These are phyloP conservation scores for Spatholobus suberectus DNA, from an alignment of 306 rosid species.

Conservation along the genomic window DNA sequence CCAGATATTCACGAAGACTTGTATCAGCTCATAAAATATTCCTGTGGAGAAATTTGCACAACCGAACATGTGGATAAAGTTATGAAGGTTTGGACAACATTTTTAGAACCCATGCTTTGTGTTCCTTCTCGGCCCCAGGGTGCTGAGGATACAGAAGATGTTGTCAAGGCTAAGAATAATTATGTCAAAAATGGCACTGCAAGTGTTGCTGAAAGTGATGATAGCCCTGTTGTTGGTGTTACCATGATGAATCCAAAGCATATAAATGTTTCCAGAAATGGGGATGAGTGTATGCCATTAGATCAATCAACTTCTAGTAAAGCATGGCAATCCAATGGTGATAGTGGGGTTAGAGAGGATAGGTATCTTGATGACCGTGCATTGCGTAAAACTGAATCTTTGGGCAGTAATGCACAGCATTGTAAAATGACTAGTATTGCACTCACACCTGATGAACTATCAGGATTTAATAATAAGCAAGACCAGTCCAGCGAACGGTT, in stretches of 20 bases:
- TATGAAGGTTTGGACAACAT: conserved; percentile 96
- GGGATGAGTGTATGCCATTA: conserved; percentile 70
- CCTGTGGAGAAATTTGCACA: conserved; percentile 96
- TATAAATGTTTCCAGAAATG: conserved; percentile 65
- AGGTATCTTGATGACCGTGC: conserved; percentile 62
- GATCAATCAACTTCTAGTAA: conserved; percentile 83
- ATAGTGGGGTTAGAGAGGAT: conserved; percentile 69
- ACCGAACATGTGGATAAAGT: conserved; percentile 93
- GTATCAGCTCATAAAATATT: conserved; percentile 91
- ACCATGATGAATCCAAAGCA: conserved; percentile 59
- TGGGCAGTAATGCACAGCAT: conserved; percentile 53
- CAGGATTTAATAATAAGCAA: conserved; percentile 69
- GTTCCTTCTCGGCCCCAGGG: conserved; percentile 88
- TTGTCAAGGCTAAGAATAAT: conserved; percentile 66
- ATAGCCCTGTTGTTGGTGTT: conserved; percentile 71
- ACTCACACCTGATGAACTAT: conserved; percentile 66
- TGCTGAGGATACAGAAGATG: conserved; percentile 95
- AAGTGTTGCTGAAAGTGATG: conserved; percentile 70
- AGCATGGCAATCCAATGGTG: conserved; percentile 72
- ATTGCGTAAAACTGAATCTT: conserved; percentile 58
- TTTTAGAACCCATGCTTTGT: conserved; percentile 90
- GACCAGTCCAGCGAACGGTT: conserved; percentile 62
- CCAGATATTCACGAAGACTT: conserved; percentile 90
- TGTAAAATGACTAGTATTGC: conserved; percentile 56
- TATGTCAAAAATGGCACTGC: conserved; percentile 54